Conservation (phyloP, 768 basidiomycete genomes). For the Multifurca ochricompacta region DNA sequence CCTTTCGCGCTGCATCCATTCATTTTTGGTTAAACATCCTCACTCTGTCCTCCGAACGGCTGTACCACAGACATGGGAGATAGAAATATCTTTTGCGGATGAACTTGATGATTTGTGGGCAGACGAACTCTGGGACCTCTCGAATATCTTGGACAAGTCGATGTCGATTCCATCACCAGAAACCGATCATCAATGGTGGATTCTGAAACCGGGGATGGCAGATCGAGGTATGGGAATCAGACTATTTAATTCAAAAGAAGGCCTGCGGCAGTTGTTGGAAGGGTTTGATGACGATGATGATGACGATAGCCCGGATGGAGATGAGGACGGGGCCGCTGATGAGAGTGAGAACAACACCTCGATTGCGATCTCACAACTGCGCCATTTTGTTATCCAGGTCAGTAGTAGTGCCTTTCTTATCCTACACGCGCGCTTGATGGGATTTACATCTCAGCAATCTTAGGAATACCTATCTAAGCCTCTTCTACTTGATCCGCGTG, state of each 20-base stretch:
- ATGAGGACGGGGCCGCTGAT: constrained; percentile 23
- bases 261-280: constrained; percentile 67
- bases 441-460: not conserved
- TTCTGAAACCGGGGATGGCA: constrained; percentile 95
- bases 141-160: constrained; percentile 41
- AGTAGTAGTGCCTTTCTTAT: constrained; percentile 11
- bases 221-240: constrained; percentile 94
- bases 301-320: constrained; percentile 37
- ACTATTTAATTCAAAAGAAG: constrained; percentile 71
- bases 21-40: constrained; percentile 66
- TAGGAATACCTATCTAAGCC: constrained; percentile 85
- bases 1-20: constrained; percentile 64
- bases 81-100: constrained; percentile 85
- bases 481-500: constrained; percentile 64
- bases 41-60: constrained; percentile 45
- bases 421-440: not conserved
- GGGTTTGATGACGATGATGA: constrained; percentile 62
- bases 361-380: constrained; percentile 76
- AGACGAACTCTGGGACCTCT: constrained; percentile 90
- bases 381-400: constrained; percentile 96
- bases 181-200: constrained; percentile 60
- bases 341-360: constrained; percentile 34
- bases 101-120: constrained; percentile 90
- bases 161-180: constrained; percentile 6
- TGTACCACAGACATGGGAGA: constrained; percentile 69